Evolutionary conservation across 176 grass and related monocot species (phyloP), one percentile per base, ranked within the genome.

Genomic region (Lolium rigidum): DNA sequence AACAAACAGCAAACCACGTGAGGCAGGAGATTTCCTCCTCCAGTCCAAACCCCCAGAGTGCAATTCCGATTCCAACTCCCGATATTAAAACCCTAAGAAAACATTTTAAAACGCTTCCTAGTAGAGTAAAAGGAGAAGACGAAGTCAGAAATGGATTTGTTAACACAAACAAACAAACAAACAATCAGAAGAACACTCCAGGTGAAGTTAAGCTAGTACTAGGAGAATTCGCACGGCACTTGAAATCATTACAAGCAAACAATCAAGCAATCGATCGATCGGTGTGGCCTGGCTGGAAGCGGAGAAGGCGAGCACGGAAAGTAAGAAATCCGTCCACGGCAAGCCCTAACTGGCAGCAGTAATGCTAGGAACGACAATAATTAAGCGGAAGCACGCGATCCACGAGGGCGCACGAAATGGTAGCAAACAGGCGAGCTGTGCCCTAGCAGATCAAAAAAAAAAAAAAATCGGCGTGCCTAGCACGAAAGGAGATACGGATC

Each of bases 61-160:
- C 49, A n/a, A 82, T 41, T 71, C 54, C 3, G 80, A 70, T 56
- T 72, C 70, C 38, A 83, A 26, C 15, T 83, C 82, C 69, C 82
- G 28, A 49, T 68, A 68, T 75, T 74, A 26, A 75, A 75, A 75
- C 72, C 72, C 47, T 51, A 75, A 25, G 1, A 35, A 35, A 22
- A 48, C 0, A 48, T 3, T 74, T 49, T 15, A 25, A 25, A 75
- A 51, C 5, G 72, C 47, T 75, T 2, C 22, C 46, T 8, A 51
- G 72, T 35, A 35, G 31, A 52, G 24, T 13, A 65, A 31, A 28
- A 65, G 62, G 26, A 7, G 63, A 16, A 66, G 13, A 52, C 1
- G 72, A 28, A 16, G 46, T 6, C 72, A 26, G 49, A 16, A 64
- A 74, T 26, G 71, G 71, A 25, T 48, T 74, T 9, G 6, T 26